phyloP scores from a whole-genome alignment of 169 alveolate species.

The Neospora caninum region DNA sequence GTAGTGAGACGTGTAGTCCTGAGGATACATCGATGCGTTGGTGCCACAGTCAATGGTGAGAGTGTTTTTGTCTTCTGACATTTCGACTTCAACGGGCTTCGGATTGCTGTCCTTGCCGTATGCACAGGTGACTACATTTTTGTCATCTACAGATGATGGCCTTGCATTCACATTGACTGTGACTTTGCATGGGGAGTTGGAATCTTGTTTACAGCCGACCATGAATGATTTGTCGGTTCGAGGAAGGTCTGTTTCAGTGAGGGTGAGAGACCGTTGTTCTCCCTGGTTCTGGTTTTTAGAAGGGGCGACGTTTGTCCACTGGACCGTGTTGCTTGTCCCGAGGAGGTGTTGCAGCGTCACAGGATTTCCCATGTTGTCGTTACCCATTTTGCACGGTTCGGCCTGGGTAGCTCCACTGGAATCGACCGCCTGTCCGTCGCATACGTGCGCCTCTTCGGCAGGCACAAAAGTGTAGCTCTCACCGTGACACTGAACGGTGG shows the following conservation, averaged over 20 bases:
- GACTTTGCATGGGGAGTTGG: not conserved
- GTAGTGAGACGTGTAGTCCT: too few species aligned
- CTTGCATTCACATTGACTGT: not conserved
- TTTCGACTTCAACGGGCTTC: not conserved
- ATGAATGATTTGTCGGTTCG: not conserved
- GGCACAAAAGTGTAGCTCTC: too few species aligned
- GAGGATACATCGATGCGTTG: not conserved
- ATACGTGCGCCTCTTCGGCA: too few species aligned
- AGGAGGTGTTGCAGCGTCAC: too few species aligned
- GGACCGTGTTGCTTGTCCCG: too few species aligned
- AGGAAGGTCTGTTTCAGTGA: not conserved
- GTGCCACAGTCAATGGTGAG: slow-evolving; percentile 9
- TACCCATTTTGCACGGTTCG: too few species aligned
- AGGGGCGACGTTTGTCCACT: too few species aligned
- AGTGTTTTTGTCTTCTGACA: not conserved
- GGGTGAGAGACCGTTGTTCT: not conserved
- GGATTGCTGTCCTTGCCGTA: not conserved
- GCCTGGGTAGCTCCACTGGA: too few species aligned
- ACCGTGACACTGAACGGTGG: too few species aligned
- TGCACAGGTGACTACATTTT: not conserved
- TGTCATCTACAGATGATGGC: not conserved
- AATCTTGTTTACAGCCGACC: not conserved
- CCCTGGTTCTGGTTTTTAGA: too few species aligned
- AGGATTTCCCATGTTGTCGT: too few species aligned
- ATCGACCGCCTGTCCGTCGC: too few species aligned